Evolutionary conservation across 345 rosid species (phyloP).

Genomic region (Brassica nigra): DNA sequence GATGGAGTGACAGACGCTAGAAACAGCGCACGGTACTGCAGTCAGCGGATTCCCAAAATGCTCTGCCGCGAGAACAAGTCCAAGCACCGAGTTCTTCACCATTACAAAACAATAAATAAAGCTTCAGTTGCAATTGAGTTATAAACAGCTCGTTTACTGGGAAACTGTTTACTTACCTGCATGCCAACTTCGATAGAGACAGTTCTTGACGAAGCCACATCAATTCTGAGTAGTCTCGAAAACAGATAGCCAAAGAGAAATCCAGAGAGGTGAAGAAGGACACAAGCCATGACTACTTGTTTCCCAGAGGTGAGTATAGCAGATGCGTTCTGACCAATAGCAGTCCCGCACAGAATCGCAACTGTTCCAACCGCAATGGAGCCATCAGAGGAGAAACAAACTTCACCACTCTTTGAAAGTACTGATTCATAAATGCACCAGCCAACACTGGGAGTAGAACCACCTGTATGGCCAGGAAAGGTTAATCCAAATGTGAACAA

Average conservation of each 20-base stretch:
- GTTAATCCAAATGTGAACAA: constrained; percentile 6
- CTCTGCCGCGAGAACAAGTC: constrained; percentile 82
- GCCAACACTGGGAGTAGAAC: constrained; percentile 87
- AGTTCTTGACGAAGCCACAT: constrained; percentile 67
- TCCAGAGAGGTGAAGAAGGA: constrained; percentile 79
- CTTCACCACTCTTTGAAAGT: constrained; percentile 68
- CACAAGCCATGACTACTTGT: constrained; percentile 67
- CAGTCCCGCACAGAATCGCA: constrained; percentile 76
- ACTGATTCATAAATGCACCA: constrained; percentile 81
- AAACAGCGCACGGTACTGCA: constrained; percentile 88
- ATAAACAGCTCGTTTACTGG: not conserved
- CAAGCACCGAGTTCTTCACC: constrained; percentile 84
- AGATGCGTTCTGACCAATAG: constrained; percentile 73
- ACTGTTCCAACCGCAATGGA: constrained; percentile 84
- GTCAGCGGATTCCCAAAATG: constrained; percentile 89
- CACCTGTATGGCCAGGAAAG: constrained; percentile 47
- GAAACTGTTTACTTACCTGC: constrained; percentile 59
- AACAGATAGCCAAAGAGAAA: constrained; percentile 86
- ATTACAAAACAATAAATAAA: not conserved
- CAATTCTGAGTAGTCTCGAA: constrained; percentile 60
- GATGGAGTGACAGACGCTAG: constrained; percentile 80
- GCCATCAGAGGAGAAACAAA: constrained; percentile 83
- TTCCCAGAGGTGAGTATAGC: constrained; percentile 72
- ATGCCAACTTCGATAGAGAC: constrained; percentile 92
- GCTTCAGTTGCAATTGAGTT: not conserved